A percentile compares a stretch with the other conserved stretches of the same genome.
phyloP scores from a whole-genome alignment of 768 basidiomycete species.

The Boletus pseudopeckii region DNA sequence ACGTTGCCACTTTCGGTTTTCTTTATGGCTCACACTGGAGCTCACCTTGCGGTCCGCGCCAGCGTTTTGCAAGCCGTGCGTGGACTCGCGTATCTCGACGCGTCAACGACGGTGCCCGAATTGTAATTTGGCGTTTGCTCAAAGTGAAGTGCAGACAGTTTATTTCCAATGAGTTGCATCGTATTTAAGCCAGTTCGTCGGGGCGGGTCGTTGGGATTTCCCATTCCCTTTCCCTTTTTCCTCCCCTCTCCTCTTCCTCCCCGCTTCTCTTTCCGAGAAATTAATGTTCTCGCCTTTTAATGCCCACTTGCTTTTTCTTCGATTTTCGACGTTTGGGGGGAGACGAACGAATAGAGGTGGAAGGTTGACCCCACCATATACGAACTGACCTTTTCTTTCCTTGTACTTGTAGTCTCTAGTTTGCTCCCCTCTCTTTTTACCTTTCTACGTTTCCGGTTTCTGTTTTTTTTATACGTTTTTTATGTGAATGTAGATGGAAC shows the following conservation, averaged over 20 bases:
- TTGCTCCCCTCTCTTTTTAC: background rate
- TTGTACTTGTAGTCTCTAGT: slow-evolving; percentile 2
- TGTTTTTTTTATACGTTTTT: slow-evolving; percentile 8
- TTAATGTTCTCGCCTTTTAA: slow-evolving; percentile 1
- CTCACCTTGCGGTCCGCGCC: background rate
- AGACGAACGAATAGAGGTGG: background rate
- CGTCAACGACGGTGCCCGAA: slow-evolving; percentile 94
- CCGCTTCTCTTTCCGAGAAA: background rate
- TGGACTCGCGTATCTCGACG: slow-evolving; percentile 83
- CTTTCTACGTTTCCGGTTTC: background rate
- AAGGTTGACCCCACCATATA: background rate
- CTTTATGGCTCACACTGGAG: too few species aligned
- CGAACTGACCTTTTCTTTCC: background rate
- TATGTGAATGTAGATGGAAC: background rate
- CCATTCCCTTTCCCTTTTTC: too few species aligned
- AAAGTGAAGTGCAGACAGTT: slow-evolving; percentile 73
- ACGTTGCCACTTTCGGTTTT: too few species aligned
- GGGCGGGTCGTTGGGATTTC: too few species aligned
- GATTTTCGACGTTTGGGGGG: background rate
- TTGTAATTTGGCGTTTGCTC: slow-evolving; percentile 77
- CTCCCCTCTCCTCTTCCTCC: background rate
- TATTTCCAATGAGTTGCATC: slow-evolving; percentile 48
- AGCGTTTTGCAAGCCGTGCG: slow-evolving; percentile 85
- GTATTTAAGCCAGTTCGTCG: background rate
- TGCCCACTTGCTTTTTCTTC: background rate